A percentile compares a stretch with the other conserved stretches of the same genome.
Evolutionary conservation across 1,284 basidiomycete species (phyloP).

Genomic region (Cryptococcus deneoformans): DNA sequence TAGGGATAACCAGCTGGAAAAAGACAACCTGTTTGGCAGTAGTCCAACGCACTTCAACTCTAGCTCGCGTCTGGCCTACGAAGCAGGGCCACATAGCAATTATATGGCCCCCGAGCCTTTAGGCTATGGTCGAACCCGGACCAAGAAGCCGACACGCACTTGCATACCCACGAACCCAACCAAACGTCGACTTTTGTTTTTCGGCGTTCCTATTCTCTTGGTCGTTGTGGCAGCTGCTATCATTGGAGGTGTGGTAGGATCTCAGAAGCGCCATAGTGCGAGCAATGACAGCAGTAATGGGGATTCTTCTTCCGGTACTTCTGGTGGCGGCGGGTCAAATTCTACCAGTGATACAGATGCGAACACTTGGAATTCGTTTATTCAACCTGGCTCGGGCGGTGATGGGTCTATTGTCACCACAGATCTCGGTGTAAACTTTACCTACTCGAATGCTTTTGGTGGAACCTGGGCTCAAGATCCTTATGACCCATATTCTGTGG

Average conservation of each 20-base stretch:
- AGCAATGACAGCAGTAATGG: slow-evolving; percentile 9
- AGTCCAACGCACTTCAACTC: neutral
- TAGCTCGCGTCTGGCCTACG: neutral
- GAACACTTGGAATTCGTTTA: slow-evolving; percentile 10
- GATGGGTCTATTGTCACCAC: slow-evolving; percentile 36
- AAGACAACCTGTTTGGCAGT: neutral
- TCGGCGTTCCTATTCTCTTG: slow-evolving; percentile 28
- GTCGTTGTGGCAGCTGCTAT: slow-evolving; percentile 38
- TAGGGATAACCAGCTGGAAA: neutral
- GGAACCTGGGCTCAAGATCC: slow-evolving; percentile 68
- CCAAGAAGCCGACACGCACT: slow-evolving; percentile 1
- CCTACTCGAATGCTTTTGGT: slow-evolving; percentile 72
- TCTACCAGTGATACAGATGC: neutral
- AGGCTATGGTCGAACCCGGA: neutral
- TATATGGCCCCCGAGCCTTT: neutral
- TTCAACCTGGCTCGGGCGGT: slow-evolving; percentile 20
- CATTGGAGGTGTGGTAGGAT: slow-evolving; percentile 29
- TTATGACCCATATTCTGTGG: slow-evolving; percentile 58
- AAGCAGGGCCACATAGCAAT: too few species aligned
- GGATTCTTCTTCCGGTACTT: neutral
- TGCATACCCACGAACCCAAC: slow-evolving; percentile 17
- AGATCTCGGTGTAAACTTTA: slow-evolving; percentile 66
- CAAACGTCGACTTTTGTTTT: slow-evolving; percentile 35
- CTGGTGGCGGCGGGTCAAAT: slow-evolving; percentile 3
- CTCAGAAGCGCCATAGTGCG: neutral